These are phyloP conservation scores for Colletotrichum sojae DNA, from an alignment of 2,329 filamentous ascomycete genomes.

Conservation along the genomic window DNA sequence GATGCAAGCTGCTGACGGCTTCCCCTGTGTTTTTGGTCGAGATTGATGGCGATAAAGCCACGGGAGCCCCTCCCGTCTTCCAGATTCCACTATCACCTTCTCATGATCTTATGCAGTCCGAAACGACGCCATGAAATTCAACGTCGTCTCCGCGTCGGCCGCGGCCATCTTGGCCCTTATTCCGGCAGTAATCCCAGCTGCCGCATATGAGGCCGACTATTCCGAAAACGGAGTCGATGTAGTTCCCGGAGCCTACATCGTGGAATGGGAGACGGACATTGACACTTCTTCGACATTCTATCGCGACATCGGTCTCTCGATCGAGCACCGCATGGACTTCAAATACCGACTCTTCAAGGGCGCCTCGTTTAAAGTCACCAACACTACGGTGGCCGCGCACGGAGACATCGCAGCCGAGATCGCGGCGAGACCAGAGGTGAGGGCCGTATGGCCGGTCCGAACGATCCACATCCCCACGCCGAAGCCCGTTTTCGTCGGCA, in stretches of 20 bases:
- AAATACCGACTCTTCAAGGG: conserved; percentile 45
- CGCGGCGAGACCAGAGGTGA: conserved; percentile 44
- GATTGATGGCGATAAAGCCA: too few relatives aligned
- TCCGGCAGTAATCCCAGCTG: background rate
- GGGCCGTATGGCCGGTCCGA: conserved; percentile 48
- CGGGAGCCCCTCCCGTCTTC: too few relatives aligned
- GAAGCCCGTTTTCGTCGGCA: conserved; percentile 32
- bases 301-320: conserved; percentile 35
- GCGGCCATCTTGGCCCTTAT: background rate
- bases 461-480: conserved; percentile 39
- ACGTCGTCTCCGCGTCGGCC: background rate
- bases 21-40: too few relatives aligned
- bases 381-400: conserved; percentile 45
- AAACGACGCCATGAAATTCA: background rate
- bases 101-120: too few relatives aligned
- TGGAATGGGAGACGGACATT: conserved; percentile 43
- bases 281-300: conserved; percentile 30
- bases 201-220: background rate
- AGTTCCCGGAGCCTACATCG: conserved; percentile 44
- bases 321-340: conserved; percentile 43
- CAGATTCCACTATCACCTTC: background rate
- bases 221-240: background rate
- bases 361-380: conserved; percentile 41
- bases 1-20: background rate
- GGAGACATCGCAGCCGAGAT: conserved; percentile 40